Conservation (phyloP, 805 yeast genomes). For the Saturnispora sekii region DNA sequence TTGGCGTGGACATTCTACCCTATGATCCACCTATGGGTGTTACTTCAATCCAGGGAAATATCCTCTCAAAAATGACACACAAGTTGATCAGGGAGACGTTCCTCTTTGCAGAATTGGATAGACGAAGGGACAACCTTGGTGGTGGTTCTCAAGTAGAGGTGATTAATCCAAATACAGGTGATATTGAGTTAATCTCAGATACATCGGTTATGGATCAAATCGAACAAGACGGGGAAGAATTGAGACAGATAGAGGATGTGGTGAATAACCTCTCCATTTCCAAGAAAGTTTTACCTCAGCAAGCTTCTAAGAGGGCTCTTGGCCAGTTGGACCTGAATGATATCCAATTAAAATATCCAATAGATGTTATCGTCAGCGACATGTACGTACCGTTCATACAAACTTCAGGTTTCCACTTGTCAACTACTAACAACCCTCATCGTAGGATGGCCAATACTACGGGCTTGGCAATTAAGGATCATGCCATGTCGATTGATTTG, state of each 20-base stretch:
- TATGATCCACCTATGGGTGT: slow-evolving; percentile 76
- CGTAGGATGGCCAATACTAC: slow-evolving; percentile 90
- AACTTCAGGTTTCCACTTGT: slow-evolving; percentile 39
- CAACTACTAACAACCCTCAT: slow-evolving; percentile 70
- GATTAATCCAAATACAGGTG: slow-evolving; percentile 3
- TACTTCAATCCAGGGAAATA: slow-evolving; percentile 76
- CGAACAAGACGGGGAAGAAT: slow-evolving; percentile 11
- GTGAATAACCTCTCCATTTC: slow-evolving; percentile 3
- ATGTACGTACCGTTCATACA: slow-evolving; percentile 67
- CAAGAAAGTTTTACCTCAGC: background rate
- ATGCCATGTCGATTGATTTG: slow-evolving; percentile 74
- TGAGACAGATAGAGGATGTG: background rate
- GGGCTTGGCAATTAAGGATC: slow-evolving; percentile 76
- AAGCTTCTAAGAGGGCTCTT: background rate
- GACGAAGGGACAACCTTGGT: slow-evolving; percentile 20
- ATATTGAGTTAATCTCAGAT: slow-evolving; percentile 5
- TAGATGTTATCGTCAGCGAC: slow-evolving; percentile 68
- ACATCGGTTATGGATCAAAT: slow-evolving; percentile 16
- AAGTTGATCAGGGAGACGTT: slow-evolving; percentile 43
- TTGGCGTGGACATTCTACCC: slow-evolving; percentile 79
- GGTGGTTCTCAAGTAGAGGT: slow-evolving; percentile 2
- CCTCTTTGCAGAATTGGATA: slow-evolving; percentile 13
- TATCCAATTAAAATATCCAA: slow-evolving; percentile 25
- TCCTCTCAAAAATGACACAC: slow-evolving; percentile 61
- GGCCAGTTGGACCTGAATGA: slow-evolving; percentile 2